Evolutionary conservation across 805 yeast species (phyloP).

Genomic region (Candida sanyiensis): DNA sequence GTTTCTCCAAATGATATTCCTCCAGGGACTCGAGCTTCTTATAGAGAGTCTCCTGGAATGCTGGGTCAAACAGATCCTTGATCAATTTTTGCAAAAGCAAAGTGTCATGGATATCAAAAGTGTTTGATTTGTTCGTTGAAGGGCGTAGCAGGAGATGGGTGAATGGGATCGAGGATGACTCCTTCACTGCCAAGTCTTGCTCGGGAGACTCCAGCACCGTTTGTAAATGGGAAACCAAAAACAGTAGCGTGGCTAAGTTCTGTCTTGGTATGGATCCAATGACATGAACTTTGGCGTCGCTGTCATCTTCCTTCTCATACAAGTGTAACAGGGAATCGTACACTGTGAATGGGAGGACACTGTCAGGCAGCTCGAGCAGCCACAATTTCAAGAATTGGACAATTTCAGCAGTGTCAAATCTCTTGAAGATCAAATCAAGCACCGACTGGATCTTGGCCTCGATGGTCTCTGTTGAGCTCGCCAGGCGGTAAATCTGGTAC

Average conservation of each 20-base stretch:
- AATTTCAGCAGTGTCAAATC: constrained; percentile 16
- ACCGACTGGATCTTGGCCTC: constrained; percentile 3
- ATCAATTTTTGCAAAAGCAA: constrained; percentile 8
- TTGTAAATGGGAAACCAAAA: constrained; percentile 18
- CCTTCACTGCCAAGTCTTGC: constrained; percentile 2
- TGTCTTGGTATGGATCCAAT: constrained; percentile 28
- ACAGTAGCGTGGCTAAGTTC: constrained; percentile 23
- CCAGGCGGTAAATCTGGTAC: background rate
- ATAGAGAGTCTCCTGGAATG: constrained; percentile 10
- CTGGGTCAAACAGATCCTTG: constrained; percentile 12
- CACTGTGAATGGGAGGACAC: constrained; percentile 38
- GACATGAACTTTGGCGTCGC: constrained; percentile 11
- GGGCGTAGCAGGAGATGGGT: constrained; percentile 25
- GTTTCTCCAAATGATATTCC: constrained; percentile 11
- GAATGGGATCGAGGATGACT: constrained; percentile 19
- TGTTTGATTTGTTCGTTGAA: constrained; percentile 10
- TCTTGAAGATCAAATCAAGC: constrained; percentile 12
- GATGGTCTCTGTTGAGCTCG: background rate
- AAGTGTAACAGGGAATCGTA: constrained; percentile 22
- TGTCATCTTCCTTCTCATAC: constrained; percentile 10
- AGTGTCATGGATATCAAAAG: constrained; percentile 12
- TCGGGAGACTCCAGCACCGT: constrained; percentile 6
- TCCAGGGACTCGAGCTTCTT: constrained; percentile 17
- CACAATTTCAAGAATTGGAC: constrained; percentile 45
- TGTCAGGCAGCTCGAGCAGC: constrained; percentile 56